Conservation (phyloP, 208 protist genomes). For the Leishmania tropica region DNA sequence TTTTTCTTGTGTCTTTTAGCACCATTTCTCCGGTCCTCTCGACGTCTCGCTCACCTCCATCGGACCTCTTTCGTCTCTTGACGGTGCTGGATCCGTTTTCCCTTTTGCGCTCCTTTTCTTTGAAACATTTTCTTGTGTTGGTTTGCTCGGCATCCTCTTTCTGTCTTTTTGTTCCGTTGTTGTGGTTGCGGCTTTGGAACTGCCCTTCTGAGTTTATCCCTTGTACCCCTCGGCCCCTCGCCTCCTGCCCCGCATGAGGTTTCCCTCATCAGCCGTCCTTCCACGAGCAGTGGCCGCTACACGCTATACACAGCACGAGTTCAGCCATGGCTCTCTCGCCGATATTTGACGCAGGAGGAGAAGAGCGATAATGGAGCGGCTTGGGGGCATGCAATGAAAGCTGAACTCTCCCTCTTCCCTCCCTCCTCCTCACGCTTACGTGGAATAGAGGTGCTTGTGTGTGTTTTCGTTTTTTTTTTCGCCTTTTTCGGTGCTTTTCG, state of each 20-base stretch:
- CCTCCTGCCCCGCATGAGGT: neutral
- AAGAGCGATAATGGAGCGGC: neutral
- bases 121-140: neutral
- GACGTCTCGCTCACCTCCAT: neutral
- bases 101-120: neutral
- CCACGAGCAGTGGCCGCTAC: neutral
- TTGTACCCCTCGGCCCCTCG: neutral
- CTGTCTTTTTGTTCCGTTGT: neutral
- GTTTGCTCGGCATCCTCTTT: neutral
- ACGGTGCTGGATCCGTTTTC: neutral
- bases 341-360: neutral
- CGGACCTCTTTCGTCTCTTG: neutral
- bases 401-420: neutral
- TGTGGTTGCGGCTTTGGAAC: neutral
- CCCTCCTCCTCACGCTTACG: neutral
- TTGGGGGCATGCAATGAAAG: neutral
- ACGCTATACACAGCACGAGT: neutral
- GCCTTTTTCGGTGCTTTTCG: neutral
- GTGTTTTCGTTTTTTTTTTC: neutral
- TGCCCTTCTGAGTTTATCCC: neutral
- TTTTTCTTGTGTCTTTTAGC: neutral
- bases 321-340: neutral
- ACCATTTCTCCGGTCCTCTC: neutral
- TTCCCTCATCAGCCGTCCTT: neutral
- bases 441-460: neutral